These are phyloP conservation scores for Acer campestre DNA, from an alignment of 345 rosid species.

Conservation along the genomic window DNA sequence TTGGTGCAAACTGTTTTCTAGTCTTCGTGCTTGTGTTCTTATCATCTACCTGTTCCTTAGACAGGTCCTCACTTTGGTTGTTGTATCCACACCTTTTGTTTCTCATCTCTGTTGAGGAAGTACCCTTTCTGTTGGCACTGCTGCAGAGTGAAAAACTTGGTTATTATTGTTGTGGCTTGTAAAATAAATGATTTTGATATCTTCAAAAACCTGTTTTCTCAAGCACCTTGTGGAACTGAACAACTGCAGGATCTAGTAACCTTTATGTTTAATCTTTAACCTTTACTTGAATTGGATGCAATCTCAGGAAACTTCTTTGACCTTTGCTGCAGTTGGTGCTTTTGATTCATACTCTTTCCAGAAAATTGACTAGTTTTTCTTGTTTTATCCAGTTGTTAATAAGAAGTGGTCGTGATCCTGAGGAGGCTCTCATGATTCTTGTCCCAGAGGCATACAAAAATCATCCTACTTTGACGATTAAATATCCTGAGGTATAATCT, in stretches of 20 bases:
- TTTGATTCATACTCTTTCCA: neutral
- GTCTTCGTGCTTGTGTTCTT: neutral
- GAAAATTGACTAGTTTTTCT: constrained; percentile 20
- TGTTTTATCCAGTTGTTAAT: constrained; percentile 64
- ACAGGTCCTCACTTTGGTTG: neutral
- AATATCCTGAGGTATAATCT: constrained; percentile 87
- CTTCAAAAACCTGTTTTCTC: neutral
- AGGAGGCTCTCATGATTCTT: constrained; percentile 96
- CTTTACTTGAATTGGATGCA: neutral
- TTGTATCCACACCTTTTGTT: neutral
- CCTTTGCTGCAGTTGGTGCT: neutral
- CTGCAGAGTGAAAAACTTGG: neutral
- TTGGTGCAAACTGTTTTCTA: neutral
- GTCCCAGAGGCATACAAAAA: constrained; percentile 99
- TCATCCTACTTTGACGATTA: constrained; percentile 81
- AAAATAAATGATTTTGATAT: neutral
- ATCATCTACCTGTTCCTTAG: neutral
- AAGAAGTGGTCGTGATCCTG: constrained; percentile 89
- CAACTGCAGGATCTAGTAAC: neutral
- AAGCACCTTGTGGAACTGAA: neutral
- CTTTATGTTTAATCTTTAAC: neutral
- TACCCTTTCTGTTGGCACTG: neutral
- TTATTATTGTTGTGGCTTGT: neutral
- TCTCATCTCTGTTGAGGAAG: neutral
- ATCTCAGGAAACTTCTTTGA: no score